These are phyloP conservation scores for Podospora pseudoanserina DNA, from an alignment of 495 filamentous ascomycete genomes.

Conservation along the genomic window DNA sequence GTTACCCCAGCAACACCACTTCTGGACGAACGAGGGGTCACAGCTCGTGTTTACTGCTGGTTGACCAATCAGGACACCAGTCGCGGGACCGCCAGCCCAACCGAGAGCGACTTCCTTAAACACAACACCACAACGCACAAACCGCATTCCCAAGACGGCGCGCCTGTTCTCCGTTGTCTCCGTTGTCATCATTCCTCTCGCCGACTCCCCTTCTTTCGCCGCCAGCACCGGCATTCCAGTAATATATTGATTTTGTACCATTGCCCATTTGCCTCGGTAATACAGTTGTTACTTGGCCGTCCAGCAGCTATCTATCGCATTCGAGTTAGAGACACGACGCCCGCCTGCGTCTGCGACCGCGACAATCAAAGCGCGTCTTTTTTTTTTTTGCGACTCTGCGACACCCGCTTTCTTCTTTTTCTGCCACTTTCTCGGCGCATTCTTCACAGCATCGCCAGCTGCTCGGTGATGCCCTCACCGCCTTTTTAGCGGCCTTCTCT, in stretches of 20 bases:
- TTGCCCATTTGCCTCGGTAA: background rate
- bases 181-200: background rate
- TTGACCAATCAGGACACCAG: conserved; percentile 26
- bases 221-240: background rate
- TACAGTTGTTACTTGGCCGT: background rate
- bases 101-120: conserved; percentile 23
- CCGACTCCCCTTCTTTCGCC: background rate
- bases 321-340: background rate
- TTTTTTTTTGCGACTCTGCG: background rate
- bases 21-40: conserved; percentile 17
- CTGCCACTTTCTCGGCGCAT: background rate
- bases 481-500: background rate
- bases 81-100: conserved; percentile 4
- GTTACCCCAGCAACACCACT: conserved; percentile 24
- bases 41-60: conserved; percentile 24
- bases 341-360: background rate
- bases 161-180: background rate
- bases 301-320: background rate
- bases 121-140: conserved; percentile 20
- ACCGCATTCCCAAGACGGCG: conserved; percentile 2
- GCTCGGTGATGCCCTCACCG: background rate
- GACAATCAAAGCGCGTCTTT: background rate
- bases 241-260: conserved; percentile 1
- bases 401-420: background rate
- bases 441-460: background rate